These are phyloP conservation scores for Kwoniella bestiolae DNA, from an alignment of 768 basidiomycete genomes.

Conservation along the genomic window DNA sequence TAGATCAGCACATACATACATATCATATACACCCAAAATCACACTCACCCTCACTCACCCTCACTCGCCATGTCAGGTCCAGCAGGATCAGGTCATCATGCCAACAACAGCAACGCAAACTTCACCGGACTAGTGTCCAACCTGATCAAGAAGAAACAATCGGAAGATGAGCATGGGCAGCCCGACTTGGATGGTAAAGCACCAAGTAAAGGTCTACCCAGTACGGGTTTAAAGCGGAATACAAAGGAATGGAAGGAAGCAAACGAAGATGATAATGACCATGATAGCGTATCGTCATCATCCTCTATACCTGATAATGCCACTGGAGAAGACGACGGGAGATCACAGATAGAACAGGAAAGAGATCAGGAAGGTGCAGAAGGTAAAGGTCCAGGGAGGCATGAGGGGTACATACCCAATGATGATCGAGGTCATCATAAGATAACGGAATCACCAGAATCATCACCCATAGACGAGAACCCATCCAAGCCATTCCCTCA, in stretches of 20 bases:
- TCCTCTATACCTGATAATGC: slow-evolving; percentile 40
- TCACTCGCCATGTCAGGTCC: slow-evolving; percentile 33
- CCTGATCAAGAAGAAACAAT: slow-evolving; percentile 15
- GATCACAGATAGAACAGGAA: slow-evolving; percentile 10
- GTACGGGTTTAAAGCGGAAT: slow-evolving; percentile 45
- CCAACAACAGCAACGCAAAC: slow-evolving; percentile 9
- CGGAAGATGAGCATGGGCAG: slow-evolving; percentile 2
- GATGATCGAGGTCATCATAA: slow-evolving; percentile 5
- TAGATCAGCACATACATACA: background rate
- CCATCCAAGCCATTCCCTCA: background rate
- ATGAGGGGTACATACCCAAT: slow-evolving; percentile 30
- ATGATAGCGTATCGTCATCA: slow-evolving; percentile 18
- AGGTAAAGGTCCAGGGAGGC: slow-evolving; percentile 32
- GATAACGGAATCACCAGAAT: slow-evolving; percentile 28
- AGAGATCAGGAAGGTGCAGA: slow-evolving; percentile 25
- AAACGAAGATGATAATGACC: slow-evolving; percentile 18
- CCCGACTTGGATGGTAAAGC: slow-evolving; percentile 5
- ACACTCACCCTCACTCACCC: too few species aligned
- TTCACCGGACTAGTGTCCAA: slow-evolving; percentile 17
- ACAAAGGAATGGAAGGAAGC: slow-evolving; percentile 43
- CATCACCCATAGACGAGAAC: slow-evolving; percentile 18
- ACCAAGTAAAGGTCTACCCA: slow-evolving; percentile 39
- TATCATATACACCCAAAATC: too few species aligned
- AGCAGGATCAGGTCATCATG: slow-evolving; percentile 16
- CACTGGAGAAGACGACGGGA: slow-evolving; percentile 23